Percentiles rank a stretch among this genome's conserved stretches.
Evolutionary conservation across 345 rosid genomes (phyloP).

Genomic region (Boechera stricta): DNA sequence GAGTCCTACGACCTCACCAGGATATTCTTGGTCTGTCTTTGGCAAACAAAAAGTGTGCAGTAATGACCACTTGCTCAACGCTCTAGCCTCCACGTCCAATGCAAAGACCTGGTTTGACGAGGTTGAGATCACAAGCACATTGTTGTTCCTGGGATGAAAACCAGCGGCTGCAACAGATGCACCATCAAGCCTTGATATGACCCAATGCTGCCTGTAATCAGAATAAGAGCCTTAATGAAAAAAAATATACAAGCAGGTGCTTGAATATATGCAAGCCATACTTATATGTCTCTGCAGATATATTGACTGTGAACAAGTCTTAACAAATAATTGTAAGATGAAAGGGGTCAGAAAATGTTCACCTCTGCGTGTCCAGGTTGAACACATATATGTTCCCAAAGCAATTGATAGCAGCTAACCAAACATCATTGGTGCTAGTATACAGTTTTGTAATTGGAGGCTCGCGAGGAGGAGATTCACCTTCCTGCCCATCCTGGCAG

Average conservation of each 20-base stretch:
- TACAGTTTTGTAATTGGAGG: constrained; percentile 88
- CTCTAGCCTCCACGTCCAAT: constrained; percentile 86
- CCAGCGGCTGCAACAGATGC: constrained; percentile 97
- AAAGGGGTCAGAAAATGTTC: constrained; percentile 4
- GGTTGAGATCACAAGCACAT: constrained; percentile 73
- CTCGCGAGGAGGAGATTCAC: constrained; percentile 57
- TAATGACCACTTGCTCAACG: constrained; percentile 81
- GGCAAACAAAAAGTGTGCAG: constrained; percentile 65
- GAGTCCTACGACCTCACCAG: constrained; percentile 92
- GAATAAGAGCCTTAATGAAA: constrained; percentile 5
- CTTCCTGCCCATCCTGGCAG: constrained; percentile 53
- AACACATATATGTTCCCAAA: constrained; percentile 88
- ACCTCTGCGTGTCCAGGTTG: constrained; percentile 84
- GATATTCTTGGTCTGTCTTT: constrained; percentile 79
- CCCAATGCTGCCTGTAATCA: constrained; percentile 91
- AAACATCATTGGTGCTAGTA: constrained; percentile 79
- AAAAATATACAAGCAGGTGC: neutral
- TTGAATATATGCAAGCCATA: constrained; percentile 11
- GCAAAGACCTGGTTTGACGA: constrained; percentile 84
- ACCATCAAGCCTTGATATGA: constrained; percentile 86
- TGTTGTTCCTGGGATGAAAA: constrained; percentile 74
- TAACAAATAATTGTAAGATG: neutral
- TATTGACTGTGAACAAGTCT: neutral
- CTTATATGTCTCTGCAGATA: neutral
- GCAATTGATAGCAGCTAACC: constrained; percentile 93